Base-by-base conservation (phyloP, 1,284 basidiomycete genomes). In the Cryptococcus sp. region DNA sequence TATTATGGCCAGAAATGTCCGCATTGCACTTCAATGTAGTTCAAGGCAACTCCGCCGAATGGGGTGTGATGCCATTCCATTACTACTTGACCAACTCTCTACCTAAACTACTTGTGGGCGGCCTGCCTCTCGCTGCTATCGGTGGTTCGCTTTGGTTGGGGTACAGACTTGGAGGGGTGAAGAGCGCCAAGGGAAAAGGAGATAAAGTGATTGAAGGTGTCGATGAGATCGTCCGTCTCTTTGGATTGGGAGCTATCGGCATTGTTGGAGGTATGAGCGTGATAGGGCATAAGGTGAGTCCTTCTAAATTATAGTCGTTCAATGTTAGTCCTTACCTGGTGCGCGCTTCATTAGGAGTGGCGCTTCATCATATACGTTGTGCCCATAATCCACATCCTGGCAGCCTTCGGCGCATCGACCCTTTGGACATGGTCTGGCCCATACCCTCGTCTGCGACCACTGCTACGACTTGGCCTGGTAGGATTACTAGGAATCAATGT, bases 281-380 rank as follows among this genome's bases (percentile, higher is more conserved):
- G 19, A 80, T 98, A 0, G 87, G 85, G 0, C 91, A 94, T 76
- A 94, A 94, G 72, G 74, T 72, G 47, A n/a, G 74, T 57, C 3
- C 29, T 10, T 10, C 29, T 8, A 16, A n/a, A 19, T 50, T 3
- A 38, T 26, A 47, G 16, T n/a, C n/a, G n/a, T n/a, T n/a, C n/a
- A 44, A 8, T 46, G 7, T 39, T 11, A 6, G 37, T 13, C 48
- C 16, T n/a, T 15, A 16, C 22, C 16, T 50, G 5, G 23, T 26
- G 5, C 3, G 25, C 8, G 19, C 22, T 17, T 22, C 10, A 22
- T 4, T 38, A 50, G 72, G 96, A 99, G 78, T 98, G 95, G 94
- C 84, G 95, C 4, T 99, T 99, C 76, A 82, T 97, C 59, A 83
- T 93, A 6, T 98, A 98, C 70, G 83, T 86, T 13, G 83, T 97